A percentile compares a stretch with the other conserved stretches of the same genome.
Conservation (phyloP, 441 rosid species). For the Populus hybrid region DNA sequence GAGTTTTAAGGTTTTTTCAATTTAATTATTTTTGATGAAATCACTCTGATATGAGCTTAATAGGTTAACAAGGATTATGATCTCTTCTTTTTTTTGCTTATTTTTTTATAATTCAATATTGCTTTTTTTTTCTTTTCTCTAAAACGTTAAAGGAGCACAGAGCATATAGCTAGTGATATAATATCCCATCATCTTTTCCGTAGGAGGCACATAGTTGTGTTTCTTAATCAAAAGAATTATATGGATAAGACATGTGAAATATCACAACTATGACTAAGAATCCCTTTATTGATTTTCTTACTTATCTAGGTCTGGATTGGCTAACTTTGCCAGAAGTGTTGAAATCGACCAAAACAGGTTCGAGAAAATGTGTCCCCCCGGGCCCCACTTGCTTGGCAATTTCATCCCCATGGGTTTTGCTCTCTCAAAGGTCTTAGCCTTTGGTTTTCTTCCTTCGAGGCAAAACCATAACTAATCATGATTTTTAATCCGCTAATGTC, state of each 20-base stretch:
- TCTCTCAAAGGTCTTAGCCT: neutral
- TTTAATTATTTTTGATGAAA: no score
- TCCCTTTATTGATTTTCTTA: neutral
- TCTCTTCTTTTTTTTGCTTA: no score
- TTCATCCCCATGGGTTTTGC: neutral
- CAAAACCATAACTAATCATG: constrained; percentile 2
- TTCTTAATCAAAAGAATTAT: neutral
- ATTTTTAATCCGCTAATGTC: neutral
- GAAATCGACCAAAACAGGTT: neutral
- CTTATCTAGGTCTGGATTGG: neutral
- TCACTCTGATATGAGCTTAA: no score
- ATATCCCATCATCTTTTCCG: neutral
- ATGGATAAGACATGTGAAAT: neutral
- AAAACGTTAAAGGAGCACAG: no score
- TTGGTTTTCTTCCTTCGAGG: neutral
- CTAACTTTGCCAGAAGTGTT: neutral
- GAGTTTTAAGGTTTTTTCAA: no score
- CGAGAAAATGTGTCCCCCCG: neutral
- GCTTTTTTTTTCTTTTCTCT: no score
- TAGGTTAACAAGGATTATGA: no score
- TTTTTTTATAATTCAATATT: no score
- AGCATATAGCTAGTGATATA: no score
- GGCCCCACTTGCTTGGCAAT: neutral
- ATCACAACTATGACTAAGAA: neutral
- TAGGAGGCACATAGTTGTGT: neutral